Evolutionary conservation across 2,329 filamentous ascomycete species (phyloP).

Genomic region (Cercospora sp.): DNA sequence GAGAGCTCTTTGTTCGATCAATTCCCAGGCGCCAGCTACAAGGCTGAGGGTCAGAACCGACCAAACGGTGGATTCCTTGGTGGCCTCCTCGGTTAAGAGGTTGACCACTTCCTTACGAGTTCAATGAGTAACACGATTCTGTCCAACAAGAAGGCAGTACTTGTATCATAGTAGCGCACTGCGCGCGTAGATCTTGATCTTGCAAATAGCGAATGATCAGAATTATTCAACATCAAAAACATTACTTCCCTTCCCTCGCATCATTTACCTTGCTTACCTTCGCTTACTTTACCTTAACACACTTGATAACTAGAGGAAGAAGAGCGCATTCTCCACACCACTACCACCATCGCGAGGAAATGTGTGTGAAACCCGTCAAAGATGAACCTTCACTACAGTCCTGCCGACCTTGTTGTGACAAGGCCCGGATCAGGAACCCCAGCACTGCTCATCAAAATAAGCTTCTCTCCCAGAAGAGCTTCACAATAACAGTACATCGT

Average conservation of each 20-base stretch:
- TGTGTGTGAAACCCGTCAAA: neutral
- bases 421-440: neutral
- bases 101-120: neutral
- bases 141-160: neutral
- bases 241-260: neutral
- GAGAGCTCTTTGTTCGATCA: conserved; percentile 23
- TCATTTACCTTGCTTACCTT: too few relatives aligned
- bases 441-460: conserved; percentile 3
- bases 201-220: neutral
- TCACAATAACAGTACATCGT: neutral
- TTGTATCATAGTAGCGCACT: neutral
- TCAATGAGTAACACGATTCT: neutral
- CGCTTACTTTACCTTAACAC: too few relatives aligned
- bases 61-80: neutral
- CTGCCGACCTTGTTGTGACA: neutral
- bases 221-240: neutral
- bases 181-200: neutral
- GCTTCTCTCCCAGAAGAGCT: neutral
- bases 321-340: neutral
- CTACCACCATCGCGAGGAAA: neutral
- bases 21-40: conserved; percentile 17
- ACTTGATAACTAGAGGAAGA: neutral
- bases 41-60: neutral
- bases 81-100: conserved; percentile 2
- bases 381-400: neutral